Base-by-base conservation (phyloP, 176 grass and related monocot genomes). In the Eragrostis nindensis region DNA sequence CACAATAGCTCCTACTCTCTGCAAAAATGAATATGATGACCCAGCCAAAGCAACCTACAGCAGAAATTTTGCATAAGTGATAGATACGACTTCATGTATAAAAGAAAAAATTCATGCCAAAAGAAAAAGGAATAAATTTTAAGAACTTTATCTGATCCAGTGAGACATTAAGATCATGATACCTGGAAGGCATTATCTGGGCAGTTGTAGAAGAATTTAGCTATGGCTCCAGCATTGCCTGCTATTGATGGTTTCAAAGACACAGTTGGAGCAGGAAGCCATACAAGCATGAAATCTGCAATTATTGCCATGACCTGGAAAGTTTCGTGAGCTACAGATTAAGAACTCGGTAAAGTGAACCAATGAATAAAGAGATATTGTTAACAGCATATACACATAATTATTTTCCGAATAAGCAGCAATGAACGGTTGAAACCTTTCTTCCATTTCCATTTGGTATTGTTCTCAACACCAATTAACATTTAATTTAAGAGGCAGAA, bases 161-260 rank as follows among this genome's bases (percentile, higher is more conserved):
- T 71, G 13, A 22, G 14, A 76, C n/a, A 21, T 74, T 8, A 77
- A 87, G 29, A 83, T 30, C 18, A 68, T 50, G 81, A 16, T 65
- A 98, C 96, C 86, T 98, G 96, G 91, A 98, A 98, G 77, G 96
- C 96, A 84, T 98, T 98, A 68, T 98, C 96, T 26, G 96, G 96
- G 76, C 96, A 98, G 79, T 84, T 92, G 49, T 98, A 82, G 86
- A 98, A 93, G 84, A 98, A 93, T 74, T 89, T 95, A 69, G 92
- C 81, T 70, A 95, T 48, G 55, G 88, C 76, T 71, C 96, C 96
- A 74, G 86, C 85, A 84, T 83, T 94, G 21, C 87, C 19, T 32
- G 92, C 84, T 59, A 95, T 78, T 60, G 92, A 82, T 82, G 90
- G 82, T 69, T 88, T 81, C 30, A 98, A 76, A 77, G 96, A 93